Conservation (phyloP, 345 rosid genomes). For the Hibiscus syriacus region DNA sequence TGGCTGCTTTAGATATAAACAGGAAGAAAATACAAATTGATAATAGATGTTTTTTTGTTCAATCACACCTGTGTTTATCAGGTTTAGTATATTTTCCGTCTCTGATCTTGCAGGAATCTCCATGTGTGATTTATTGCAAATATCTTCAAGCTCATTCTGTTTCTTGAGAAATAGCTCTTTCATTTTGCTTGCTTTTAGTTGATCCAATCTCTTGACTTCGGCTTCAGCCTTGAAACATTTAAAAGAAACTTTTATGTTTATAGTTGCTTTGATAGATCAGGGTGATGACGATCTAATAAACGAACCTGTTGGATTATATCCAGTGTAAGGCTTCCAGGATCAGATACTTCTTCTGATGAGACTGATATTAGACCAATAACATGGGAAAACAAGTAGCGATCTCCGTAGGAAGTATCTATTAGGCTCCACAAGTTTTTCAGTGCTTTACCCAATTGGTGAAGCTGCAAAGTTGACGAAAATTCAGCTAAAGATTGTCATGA, state of each 20-base stretch:
- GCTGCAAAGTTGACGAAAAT: conserved; percentile 40
- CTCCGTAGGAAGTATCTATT: conserved; percentile 71
- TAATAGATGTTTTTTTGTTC: conserved; percentile 5
- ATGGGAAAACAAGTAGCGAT: conserved; percentile 52
- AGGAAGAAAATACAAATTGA: background rate
- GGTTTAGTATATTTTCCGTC: conserved; percentile 54
- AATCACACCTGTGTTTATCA: conserved; percentile 68
- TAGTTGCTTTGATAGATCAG: conserved; percentile 3
- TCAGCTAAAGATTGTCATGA: conserved; percentile 4
- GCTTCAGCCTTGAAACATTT: conserved; percentile 66
- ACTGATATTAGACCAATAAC: conserved; percentile 45
- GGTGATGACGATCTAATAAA: background rate
- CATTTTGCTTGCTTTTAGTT: conserved; percentile 87
- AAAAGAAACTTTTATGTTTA: conserved; percentile 1
- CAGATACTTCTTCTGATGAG: conserved; percentile 53
- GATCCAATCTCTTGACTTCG: conserved; percentile 91
- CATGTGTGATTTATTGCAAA: conserved; percentile 86
- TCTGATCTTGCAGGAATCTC: conserved; percentile 62
- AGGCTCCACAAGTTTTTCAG: conserved; percentile 83
- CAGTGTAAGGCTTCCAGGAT: conserved; percentile 69
- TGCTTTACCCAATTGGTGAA: conserved; percentile 73
- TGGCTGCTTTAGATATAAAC: conserved; percentile 2
- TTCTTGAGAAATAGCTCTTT: conserved; percentile 84
- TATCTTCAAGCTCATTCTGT: conserved; percentile 65
- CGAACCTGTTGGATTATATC: conserved; percentile 76